Evolutionary conservation across 345 rosid genomes (phyloP), one percentile per base, ranked within the genome.

Genomic region (Arabis hirsuta): DNA sequence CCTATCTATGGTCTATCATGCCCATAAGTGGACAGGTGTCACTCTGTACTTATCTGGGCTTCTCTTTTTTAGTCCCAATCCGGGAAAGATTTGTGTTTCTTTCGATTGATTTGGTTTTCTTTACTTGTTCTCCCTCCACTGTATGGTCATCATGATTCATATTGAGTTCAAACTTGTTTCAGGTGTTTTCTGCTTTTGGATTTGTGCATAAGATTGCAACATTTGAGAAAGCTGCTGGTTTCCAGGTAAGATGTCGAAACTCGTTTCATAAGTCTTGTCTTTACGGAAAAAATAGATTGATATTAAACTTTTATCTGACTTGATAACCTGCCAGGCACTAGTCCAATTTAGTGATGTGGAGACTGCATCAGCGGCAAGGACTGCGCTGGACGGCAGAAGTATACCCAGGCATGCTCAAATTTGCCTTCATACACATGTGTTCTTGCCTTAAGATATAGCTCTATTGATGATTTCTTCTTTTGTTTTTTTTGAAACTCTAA

Each of bases 101-200:
- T 81, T 55, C 34, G 1, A 36, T 16, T 7, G 39, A 53, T 68
- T 74, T 68, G 44, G 46, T 66, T 52, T 53, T 52, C 29, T 64
- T 64, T 58, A 13, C 46, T 71, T 59, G 5, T 22, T 72, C 42
- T 72, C 16, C 20, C 34, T 59, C 24, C 9, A 22, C 22, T 22
- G 22, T 22, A 22, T 22, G 2, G 22, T 22, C 22, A 22, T 22
- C n/a, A 22, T 22, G 22, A 22, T 22, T 22, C 22, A 22, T 22
- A 22, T 22, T 22, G 22, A 22, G 22, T 22, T 2, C 22, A 22
- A 74, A 64, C 51, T 43, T 55, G 63, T 86, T 81, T 54, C 86
- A 90, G 97, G 99, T 95, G 12, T 95, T 95, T 83, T 91, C 99
- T 74, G 97, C 97, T 60, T 95, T 91, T 86, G 99, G 99, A 19